These are phyloP conservation scores for Geotrichum restrictum DNA, from an alignment of 1,139 yeast species.

Conservation along the genomic window DNA sequence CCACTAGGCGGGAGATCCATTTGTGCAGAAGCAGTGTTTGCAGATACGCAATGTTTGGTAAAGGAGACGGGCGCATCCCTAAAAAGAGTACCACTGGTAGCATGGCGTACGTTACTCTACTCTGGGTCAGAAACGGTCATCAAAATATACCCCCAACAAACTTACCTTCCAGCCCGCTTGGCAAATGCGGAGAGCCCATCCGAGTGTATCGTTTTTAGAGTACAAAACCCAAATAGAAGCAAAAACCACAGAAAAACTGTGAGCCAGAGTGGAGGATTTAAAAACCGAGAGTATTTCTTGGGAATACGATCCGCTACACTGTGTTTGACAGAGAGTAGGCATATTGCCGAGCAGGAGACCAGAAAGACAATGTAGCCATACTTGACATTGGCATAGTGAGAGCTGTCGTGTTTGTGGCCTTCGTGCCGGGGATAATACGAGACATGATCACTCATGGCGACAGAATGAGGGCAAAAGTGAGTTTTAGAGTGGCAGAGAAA, in stretches of 20 bases:
- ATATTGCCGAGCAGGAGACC: constrained; percentile 35
- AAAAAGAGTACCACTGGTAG: constrained; percentile 63
- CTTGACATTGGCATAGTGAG: constrained; percentile 40
- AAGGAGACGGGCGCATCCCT: constrained; percentile 57
- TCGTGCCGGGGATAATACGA: constrained; percentile 28
- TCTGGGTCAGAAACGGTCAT: constrained; percentile 32
- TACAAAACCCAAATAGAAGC: constrained; percentile 31
- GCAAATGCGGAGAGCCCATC: constrained; percentile 27
- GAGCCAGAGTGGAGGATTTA: constrained; percentile 37
- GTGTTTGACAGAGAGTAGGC: constrained; percentile 25
- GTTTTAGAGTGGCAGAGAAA: neutral
- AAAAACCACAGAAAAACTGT: constrained; percentile 40
- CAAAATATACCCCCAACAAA: neutral
- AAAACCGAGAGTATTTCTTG: constrained; percentile 28
- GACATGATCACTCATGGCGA: constrained; percentile 11
- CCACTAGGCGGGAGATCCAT: constrained; percentile 70
- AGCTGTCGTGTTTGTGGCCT: constrained; percentile 40
- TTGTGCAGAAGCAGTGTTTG: constrained; percentile 62
- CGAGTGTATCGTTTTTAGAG: constrained; percentile 31
- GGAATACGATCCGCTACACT: constrained; percentile 36
- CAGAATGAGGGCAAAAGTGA: neutral
- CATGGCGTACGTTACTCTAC: constrained; percentile 60
- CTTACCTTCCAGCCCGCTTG: constrained; percentile 37
- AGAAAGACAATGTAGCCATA: constrained; percentile 49
- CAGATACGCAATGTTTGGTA: constrained; percentile 55